Percentiles rank a stretch among this genome's conserved stretches.
These are phyloP conservation scores for Eucalyptus camaldulensis DNA, from an alignment of 345 rosid species.

Conservation along the genomic window DNA sequence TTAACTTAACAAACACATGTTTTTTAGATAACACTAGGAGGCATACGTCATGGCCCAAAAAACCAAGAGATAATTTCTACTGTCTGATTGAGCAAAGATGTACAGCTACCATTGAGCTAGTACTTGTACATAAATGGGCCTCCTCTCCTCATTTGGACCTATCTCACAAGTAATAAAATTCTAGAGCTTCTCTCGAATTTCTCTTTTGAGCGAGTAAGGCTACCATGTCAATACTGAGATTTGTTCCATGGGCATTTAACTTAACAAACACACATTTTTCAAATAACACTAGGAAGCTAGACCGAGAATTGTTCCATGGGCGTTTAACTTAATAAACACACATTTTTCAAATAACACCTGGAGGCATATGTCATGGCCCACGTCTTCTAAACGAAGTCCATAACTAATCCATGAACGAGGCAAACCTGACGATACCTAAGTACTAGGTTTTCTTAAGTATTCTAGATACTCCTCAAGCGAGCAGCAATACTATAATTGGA, in stretches of 20 bases:
- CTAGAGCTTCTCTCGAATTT: too few species aligned
- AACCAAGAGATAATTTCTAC: too few species aligned
- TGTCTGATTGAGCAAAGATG: too few species aligned
- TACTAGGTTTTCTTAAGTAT: too few species aligned
- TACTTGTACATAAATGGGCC: too few species aligned
- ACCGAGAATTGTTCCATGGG: neutral
- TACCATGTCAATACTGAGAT: neutral
- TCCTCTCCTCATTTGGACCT: too few species aligned
- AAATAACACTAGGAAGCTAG: slow-evolving; percentile 57
- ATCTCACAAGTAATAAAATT: too few species aligned
- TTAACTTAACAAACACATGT: slow-evolving; percentile 34
- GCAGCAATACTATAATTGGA: fast-evolving
- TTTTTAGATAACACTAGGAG: slow-evolving; percentile 81
- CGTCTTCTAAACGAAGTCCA: too few species aligned
- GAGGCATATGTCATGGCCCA: too few species aligned
- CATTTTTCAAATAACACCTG: slow-evolving; percentile 53
- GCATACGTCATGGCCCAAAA: neutral
- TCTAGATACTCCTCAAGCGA: fast-evolving
- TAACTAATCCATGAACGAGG: too few species aligned
- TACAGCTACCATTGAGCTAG: too few species aligned
- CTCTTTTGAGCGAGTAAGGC: too few species aligned
- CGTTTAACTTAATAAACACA: slow-evolving; percentile 32
- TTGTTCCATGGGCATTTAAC: neutral
- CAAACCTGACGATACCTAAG: fast-evolving
- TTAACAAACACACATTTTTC: slow-evolving; percentile 45